Base-by-base conservation (phyloP, 23 red algal species). In the Agarophyton chilense region DNA sequence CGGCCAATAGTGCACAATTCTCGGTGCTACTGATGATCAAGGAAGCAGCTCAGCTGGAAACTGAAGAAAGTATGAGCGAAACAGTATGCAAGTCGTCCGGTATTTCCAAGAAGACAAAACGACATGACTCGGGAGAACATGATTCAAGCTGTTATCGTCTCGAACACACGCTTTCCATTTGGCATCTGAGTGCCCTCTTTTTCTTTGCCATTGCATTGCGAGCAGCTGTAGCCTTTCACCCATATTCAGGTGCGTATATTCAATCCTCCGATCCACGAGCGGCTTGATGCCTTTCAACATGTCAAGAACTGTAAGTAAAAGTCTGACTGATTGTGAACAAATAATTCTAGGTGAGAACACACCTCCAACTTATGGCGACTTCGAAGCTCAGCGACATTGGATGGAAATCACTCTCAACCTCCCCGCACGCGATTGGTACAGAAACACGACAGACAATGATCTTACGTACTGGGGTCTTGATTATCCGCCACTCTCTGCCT, bases 371-470 rank as follows among this genome's bases (percentile, higher is more conserved):
- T 99, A 95, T 83, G 97, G 97, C 34, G 97, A 99, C 89, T 95
- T 70, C 50, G 97, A 99, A 72, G 97, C 97, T 19, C 97, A 99
- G 56, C 89, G 97, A 10, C 93, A 99, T 89, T 99, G 97, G 97
- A 99, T 95, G 92, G 93, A 92, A 55, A 58, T 99, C 22, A 96
- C 97, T 0, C 24, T 91, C 28, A 67, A 86, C 70, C 50, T 94
- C 11, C 93, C 97, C 21, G 43, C 81, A 3, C 38, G 31, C 25
- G 55, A 83, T 18, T 99, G 97, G 97, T 99, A 99, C 77, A 25
- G 18, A 16, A 60, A 85, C 52, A 77, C 79, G 26, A 16, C 72
- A 10, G 72, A 63, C 24, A 88, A 95, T 51, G 74, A 93, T 51
- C 71, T 92, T 13, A 34, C 80, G 32, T 95, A 99, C 66, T 99